Evolutionary conservation across 768 basidiomycete genomes (phyloP).

Genomic region (Goffeauzyma gilvescens): DNA sequence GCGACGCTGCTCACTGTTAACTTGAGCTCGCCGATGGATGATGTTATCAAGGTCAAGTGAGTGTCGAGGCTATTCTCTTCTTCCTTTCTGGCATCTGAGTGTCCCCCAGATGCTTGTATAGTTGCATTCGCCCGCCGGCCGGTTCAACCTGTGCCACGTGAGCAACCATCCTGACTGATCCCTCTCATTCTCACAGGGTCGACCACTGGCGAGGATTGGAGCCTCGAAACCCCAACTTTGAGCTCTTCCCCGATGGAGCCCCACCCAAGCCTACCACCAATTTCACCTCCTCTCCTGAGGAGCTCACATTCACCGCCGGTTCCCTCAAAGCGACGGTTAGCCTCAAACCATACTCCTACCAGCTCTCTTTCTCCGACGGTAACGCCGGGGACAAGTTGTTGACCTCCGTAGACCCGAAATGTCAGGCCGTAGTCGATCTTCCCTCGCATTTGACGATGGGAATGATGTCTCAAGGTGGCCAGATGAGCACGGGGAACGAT

Average conservation of each 20-base stretch:
- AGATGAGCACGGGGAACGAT: slow-evolving; percentile 38
- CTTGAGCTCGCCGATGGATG: slow-evolving; percentile 23
- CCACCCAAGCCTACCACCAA: slow-evolving; percentile 37
- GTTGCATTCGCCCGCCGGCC: no score
- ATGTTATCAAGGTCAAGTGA: slow-evolving; percentile 26
- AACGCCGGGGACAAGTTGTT: slow-evolving; percentile 9
- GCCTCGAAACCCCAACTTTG: slow-evolving; percentile 40
- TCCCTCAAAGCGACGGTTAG: slow-evolving; percentile 41
- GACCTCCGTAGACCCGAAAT: slow-evolving; percentile 14
- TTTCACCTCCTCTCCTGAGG: slow-evolving; percentile 35
- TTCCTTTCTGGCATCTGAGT: no score
- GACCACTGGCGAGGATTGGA: slow-evolving; percentile 34
- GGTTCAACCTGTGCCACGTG: no score
- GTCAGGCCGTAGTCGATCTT: slow-evolving; percentile 25
- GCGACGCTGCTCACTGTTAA: slow-evolving; percentile 38
- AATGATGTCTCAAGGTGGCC: slow-evolving; percentile 38
- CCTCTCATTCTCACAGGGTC: slow-evolving; percentile 16
- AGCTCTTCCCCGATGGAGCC: slow-evolving; percentile 46
- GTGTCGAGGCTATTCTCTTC: not conserved
- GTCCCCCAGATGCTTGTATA: no score
- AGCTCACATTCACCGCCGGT: slow-evolving; percentile 35
- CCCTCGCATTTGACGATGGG: slow-evolving; percentile 25
- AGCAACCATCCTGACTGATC: no score
- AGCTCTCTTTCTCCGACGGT: slow-evolving; percentile 36
- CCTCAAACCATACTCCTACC: slow-evolving; percentile 40